Percentiles rank a stretch among this genome's conserved stretches.
Conservation (phyloP, 78 protist species). For the Ministeria vibrans region DNA sequence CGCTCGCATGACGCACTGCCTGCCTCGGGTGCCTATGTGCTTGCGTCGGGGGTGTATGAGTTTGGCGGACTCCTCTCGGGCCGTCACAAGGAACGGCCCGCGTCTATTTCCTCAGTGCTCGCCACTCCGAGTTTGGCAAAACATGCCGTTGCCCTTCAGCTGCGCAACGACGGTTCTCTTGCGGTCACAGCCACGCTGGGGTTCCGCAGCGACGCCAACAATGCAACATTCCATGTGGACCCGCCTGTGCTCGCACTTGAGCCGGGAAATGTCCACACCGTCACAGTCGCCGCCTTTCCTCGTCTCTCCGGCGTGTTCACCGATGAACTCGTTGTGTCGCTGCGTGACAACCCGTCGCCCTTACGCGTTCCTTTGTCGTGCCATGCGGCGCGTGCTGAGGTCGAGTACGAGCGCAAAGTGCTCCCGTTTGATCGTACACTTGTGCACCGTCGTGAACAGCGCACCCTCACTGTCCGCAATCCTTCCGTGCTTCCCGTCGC, state of each 20-base stretch:
- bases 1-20: too few species aligned
- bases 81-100: neutral
- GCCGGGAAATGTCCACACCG: neutral
- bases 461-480: neutral
- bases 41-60: neutral
- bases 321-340: neutral
- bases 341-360: neutral
- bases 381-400: neutral
- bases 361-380: neutral
- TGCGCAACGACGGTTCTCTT: neutral
- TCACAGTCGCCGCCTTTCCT: neutral
- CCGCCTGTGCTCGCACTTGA: neutral
- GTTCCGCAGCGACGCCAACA: neutral
- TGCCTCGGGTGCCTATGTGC: too few species aligned
- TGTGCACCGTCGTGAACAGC: neutral
- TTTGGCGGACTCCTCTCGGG: slow-evolving; percentile 1
- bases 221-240: neutral
- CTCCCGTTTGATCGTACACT: neutral
- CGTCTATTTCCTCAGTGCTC: too few species aligned
- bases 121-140: too few species aligned
- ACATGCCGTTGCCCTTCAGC: too few species aligned
- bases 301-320: neutral
- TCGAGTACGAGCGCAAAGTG: neutral
- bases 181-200: neutral
- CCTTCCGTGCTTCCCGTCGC: neutral